phyloP scores from a whole-genome alignment of 2,329 filamentous ascomycete species.

The Tolypocladium amazonense region DNA sequence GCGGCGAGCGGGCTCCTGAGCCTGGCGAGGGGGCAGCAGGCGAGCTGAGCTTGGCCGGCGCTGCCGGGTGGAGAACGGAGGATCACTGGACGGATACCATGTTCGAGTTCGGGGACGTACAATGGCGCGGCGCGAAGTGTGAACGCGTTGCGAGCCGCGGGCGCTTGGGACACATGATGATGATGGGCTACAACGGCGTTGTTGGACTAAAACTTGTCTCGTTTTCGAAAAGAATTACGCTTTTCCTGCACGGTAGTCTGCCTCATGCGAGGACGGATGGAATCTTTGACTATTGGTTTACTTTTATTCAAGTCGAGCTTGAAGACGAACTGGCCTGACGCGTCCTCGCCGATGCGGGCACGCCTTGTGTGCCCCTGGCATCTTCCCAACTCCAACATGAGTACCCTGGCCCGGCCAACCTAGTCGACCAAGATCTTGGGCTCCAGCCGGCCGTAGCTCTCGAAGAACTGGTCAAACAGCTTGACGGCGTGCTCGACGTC shows the following conservation, averaged over 20 bases:
- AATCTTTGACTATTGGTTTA: background rate
- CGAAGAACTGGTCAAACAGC: constrained; percentile 80
- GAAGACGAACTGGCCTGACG: too few relatives aligned
- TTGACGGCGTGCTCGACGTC: constrained; percentile 81
- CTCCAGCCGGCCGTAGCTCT: constrained; percentile 74
- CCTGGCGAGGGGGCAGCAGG: constrained; percentile 20
- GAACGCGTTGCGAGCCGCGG: background rate
- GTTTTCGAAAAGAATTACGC: background rate
- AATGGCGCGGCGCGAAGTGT: background rate
- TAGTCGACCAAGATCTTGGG: constrained; percentile 75
- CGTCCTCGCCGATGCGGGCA: too few relatives aligned
- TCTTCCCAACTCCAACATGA: too few relatives aligned
- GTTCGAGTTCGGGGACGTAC: background rate
- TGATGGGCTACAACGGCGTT: background rate
- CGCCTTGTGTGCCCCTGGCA: too few relatives aligned
- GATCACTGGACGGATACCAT: background rate
- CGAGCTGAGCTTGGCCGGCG: background rate
- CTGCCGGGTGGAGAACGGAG: background rate
- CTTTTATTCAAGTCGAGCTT: background rate
- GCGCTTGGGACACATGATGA: background rate
- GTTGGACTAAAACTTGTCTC: background rate
- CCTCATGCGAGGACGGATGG: background rate
- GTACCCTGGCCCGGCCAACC: background rate
- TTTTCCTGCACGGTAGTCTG: background rate
- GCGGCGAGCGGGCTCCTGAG: constrained; percentile 43